Conservation (phyloP, 768 basidiomycete species). For the Leccinum ochraceum region DNA sequence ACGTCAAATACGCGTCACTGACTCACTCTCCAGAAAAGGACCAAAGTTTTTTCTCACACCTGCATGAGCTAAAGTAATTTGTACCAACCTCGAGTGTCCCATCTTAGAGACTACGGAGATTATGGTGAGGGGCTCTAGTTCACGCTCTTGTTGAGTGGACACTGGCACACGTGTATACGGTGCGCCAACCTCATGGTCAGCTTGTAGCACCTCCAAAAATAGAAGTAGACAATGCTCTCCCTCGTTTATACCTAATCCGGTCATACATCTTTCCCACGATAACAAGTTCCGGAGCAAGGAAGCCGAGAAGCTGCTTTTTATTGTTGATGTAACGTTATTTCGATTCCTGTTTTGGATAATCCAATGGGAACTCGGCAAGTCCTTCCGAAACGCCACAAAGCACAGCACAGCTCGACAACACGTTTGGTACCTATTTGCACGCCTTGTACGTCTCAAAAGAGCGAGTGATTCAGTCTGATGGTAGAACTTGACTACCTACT, state of each 20-base stretch:
- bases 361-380: slow-evolving; percentile 10
- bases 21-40: slow-evolving; percentile 5
- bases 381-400: slow-evolving; percentile 28
- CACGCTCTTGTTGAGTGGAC: neutral
- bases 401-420: slow-evolving; percentile 8
- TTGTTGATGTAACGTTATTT: slow-evolving; percentile 20
- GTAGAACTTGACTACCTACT: neutral
- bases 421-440: neutral
- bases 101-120: neutral
- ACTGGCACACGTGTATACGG: slow-evolving; percentile 15
- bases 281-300: slow-evolving; percentile 21
- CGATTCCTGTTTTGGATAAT: slow-evolving; percentile 1
- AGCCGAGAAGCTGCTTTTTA: slow-evolving; percentile 21
- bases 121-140: neutral
- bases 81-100: neutral
- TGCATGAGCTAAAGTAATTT: neutral
- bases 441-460: neutral
- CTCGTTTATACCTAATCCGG: slow-evolving; percentile 8
- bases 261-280: slow-evolving; percentile 13
- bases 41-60: slow-evolving; percentile 8
- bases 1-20: slow-evolving; percentile 20
- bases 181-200: slow-evolving; percentile 19
- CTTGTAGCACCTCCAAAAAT: slow-evolving; percentile 1
- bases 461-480: neutral
- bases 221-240: slow-evolving; percentile 2